phyloP scores from a whole-genome alignment of 2,329 filamentous ascomycete species.

The Xylariaceae sp. region DNA sequence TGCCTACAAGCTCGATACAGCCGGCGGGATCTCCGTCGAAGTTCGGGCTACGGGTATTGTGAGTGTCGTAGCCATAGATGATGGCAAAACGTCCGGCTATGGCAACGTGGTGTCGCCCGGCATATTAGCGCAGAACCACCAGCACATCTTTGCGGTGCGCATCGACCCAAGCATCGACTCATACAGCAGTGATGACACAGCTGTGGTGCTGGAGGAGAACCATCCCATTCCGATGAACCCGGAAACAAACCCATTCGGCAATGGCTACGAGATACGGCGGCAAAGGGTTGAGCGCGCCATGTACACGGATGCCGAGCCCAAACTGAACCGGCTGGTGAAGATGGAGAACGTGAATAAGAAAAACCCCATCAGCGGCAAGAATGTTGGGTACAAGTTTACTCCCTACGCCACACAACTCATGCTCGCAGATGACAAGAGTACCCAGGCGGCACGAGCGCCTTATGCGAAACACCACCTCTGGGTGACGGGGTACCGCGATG shows the following conservation, averaged over 20 bases:
- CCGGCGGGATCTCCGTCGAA: constrained; percentile 58
- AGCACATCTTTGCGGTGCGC: constrained; percentile 62
- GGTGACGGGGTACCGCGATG: constrained; percentile 48
- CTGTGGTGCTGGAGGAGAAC: constrained; percentile 33
- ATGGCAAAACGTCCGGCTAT: constrained; percentile 51
- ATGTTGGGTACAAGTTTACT: constrained; percentile 47
- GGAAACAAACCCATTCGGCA: constrained; percentile 57
- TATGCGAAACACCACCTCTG: constrained; percentile 46
- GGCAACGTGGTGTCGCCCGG: constrained; percentile 62
- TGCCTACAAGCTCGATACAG: constrained; percentile 60
- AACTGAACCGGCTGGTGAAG: constrained; percentile 47
- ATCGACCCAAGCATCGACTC: constrained; percentile 59
- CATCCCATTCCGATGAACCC: constrained; percentile 39
- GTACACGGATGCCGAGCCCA: constrained; percentile 51
- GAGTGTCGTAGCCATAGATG: constrained; percentile 57
- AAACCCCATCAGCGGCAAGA: constrained; percentile 47
- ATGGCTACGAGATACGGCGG: constrained; percentile 54
- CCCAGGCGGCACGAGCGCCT: constrained; percentile 40
- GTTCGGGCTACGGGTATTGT: constrained; percentile 64
- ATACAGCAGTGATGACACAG: constrained; percentile 25
- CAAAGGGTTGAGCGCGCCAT: constrained; percentile 43
- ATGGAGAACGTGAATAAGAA: constrained; percentile 44
- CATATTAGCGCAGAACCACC: constrained; percentile 61
- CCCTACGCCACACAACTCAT: constrained; percentile 45
- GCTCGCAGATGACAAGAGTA: constrained; percentile 43